Evolutionary conservation across 2,329 filamentous ascomycete species (phyloP), one percentile per base, ranked within the genome.

Genomic region (Ambrosiella beaveri): DNA sequence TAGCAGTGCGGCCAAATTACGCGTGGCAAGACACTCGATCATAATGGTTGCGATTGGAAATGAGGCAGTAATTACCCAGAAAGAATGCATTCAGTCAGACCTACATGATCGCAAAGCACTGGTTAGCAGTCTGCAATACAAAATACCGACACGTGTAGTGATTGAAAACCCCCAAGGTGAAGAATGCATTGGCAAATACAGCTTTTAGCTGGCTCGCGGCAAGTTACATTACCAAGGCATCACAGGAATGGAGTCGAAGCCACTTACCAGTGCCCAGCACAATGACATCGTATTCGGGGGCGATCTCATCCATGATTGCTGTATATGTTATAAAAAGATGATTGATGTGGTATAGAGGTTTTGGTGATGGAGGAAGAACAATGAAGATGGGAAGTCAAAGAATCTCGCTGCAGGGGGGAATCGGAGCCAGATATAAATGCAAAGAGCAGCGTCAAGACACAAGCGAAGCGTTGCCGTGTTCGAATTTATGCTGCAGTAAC

Each of bases 71-170:
- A 75, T 69, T 85, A 95, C 89, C 91, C 93, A 70, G 91, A 96
- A 66, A 98, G 86, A 69, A 98, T 93, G 75, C 93, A 98, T 82
- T 98, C 93, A 63, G 91, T 97, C 80, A 98, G 75, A 70, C 93
- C 91, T 95, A 67, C 51, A 61, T 62, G 66, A 63, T 66, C 62
- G 64, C 64, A 60, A 52, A 45, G 51, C 58, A 60, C 64, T 54
- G 52, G 63, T 65, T 63, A 67, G 65, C 54, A 64, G 53, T 13
- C 35, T 45, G 17, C 19, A 39, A 44, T 54, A 11, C 13, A 17
- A 13, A 47, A 41, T 11, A 17, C 19, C 44, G 7, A 15, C 3
- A 57, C 35, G 11, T 47, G 27, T 27, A 36, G 17, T 7, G 35
- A 50, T 13, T 15, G 41, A 11, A 36, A 11, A 44, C 12, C 11